Percentiles rank a stretch among this genome's conserved stretches.
Evolutionary conservation across 768 basidiomycete genomes (phyloP).

Genomic region (Pholiota microspora): DNA sequence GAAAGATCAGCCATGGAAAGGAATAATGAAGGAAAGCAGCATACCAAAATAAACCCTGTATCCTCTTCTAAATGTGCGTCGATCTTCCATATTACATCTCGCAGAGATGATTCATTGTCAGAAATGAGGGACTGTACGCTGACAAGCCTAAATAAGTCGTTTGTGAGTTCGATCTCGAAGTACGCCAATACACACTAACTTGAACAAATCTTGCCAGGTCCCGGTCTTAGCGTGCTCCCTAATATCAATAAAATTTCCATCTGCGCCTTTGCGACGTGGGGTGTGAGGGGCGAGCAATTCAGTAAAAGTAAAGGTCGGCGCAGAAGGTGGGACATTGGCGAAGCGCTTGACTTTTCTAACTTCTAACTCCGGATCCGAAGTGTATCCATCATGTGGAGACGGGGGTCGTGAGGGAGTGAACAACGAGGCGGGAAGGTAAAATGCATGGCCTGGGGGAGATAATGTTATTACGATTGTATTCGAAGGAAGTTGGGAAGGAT

Average conservation of each 20-base stretch:
- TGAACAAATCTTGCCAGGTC: slow-evolving; percentile 66
- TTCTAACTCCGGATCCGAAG: slow-evolving; percentile 69
- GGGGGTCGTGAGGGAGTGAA: slow-evolving; percentile 38
- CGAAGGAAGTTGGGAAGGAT: slow-evolving; percentile 52
- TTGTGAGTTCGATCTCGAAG: too few relatives aligned
- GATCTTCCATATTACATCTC: slow-evolving; percentile 45
- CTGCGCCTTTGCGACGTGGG: slow-evolving; percentile 28
- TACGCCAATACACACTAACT: slow-evolving; percentile 46
- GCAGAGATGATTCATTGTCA: slow-evolving; percentile 49
- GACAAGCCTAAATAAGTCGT: slow-evolving; percentile 45
- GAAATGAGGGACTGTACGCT: slow-evolving; percentile 50
- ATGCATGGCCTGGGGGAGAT: slow-evolving; percentile 56
- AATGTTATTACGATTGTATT: slow-evolving; percentile 74
- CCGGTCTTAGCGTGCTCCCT: slow-evolving; percentile 42
- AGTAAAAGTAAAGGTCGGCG: slow-evolving; percentile 4
- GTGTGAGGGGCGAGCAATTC: slow-evolving; percentile 23
- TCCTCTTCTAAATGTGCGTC: slow-evolving; percentile 47
- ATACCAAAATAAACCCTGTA: slow-evolving; percentile 37
- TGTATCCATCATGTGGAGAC: slow-evolving; percentile 62
- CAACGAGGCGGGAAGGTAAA: slow-evolving; percentile 48
- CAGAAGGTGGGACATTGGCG: slow-evolving; percentile 16
- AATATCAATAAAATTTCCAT: slow-evolving; percentile 11
- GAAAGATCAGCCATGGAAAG: slow-evolving; percentile 19
- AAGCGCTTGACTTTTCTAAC: slow-evolving; percentile 39
- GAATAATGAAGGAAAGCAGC: slow-evolving; percentile 21